Base-by-base conservation (phyloP, 176 grass and related monocot species). In the Oryza australiensis region DNA sequence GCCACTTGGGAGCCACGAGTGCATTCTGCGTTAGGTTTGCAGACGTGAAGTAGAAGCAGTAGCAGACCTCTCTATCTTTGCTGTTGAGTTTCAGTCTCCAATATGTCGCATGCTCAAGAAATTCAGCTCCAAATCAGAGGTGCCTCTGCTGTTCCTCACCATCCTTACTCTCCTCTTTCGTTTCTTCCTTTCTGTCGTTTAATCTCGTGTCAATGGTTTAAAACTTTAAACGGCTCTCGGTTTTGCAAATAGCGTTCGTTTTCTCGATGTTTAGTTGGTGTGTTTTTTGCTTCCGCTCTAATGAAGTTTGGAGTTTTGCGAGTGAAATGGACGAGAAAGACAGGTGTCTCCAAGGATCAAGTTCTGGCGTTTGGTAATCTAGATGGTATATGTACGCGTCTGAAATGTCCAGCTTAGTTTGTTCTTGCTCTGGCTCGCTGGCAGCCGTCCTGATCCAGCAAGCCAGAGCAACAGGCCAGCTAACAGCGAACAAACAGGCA, bases 111-210 rank as follows among this genome's bases (percentile, higher is more conserved):
- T 34, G 57, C 76, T 76, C 92, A 79, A 32, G 83, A 94, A 84
- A 75, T 89, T 71, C 84, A 89, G 78, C 86, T 94, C 30, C 83
- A 88, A 3, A 77, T 84, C 60, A 75, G 49, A 91, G 89, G 92
- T 94, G 38, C 26, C 26, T 48, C 26, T 7, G 3, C n/a, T 60
- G 22, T 70, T 16, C 28, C 26, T 74, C 67, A 33, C 32, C 62
- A 23, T 26, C 3, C 33, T 29, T 72, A 40, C 9, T 10, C 1
- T 5, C 28, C 18, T 28, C 0, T 48, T 34, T 28, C 4, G 15
- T 32, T 69, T 9, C 27, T 37, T 28, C 5, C 22, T 41, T 70
- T 9, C 27, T 37, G 9, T 1, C 1, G 69, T 28, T 59, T 79
- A 14, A 16, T 30, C 13, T 4, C 51, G 35, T 80, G 27, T 9